Evolutionary conservation across 768 basidiomycete species (phyloP), one percentile per base, ranked within the genome.

Genomic region (Cubamyces lactineus): DNA sequence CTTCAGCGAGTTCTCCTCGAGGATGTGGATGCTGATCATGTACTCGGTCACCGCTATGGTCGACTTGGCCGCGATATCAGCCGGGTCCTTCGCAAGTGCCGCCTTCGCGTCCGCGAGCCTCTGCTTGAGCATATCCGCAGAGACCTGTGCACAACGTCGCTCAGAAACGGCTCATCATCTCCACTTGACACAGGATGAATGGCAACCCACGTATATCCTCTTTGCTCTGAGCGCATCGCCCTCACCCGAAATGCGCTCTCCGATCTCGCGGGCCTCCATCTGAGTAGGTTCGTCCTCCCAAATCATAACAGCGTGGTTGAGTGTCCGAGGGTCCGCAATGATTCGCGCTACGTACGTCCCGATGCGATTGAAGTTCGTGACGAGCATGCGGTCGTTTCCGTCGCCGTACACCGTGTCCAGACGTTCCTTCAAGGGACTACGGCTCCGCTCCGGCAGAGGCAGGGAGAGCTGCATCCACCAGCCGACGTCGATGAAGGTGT

Each of bases 401-500:
- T 51, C 53, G 2, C 60, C 67, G 61, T 69, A 67, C 26, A 71
- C 16, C 38, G 38, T 51, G 21, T 54, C 21, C 1, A 52, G 50
- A 2, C 4, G 19, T 8, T 23, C 52, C 41, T 49, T 58, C 5
- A 47, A 16, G 38, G 34, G 8, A 3, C 8, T n/a, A 12, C 17
- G 34, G 23, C 43, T 54, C 5, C 42, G 51, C 19, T 51, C 16
- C 2, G 43, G 45, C 5, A 47, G 28, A 5, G 68, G 58, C 13
- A 69, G 47, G 15, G 58, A 5, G 12, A 67, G 15, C 54, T 75
- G 71, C 65, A 68, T 67, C 74, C 74, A 75, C 62, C 64, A 73
- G 5, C 74, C 73, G n/a, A 72, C 71, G 53, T 74, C 73, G 54
- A 75, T 72, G 61, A 73, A 70, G 5, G 74, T 75, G 54, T 76